These are phyloP conservation scores for Lotmaria passim DNA, from an alignment of 208 protist genomes.

Conservation along the genomic window DNA sequence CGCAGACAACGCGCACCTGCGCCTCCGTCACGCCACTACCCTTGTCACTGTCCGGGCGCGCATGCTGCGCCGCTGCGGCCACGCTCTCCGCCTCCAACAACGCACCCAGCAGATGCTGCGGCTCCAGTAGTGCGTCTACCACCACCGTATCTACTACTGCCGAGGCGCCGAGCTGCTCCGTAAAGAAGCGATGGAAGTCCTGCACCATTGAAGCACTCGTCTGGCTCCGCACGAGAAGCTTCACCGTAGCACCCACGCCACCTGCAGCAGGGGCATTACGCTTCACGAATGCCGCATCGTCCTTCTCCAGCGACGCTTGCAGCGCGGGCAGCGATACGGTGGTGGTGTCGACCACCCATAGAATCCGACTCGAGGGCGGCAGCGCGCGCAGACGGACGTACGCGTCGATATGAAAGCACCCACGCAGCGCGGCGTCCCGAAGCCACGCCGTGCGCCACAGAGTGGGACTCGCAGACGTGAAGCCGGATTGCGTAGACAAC, in stretches of 20 bases:
- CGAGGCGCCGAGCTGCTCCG: neutral
- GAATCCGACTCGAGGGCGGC: neutral
- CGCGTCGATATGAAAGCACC: constrained; percentile 45
- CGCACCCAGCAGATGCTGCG: constrained; percentile 50
- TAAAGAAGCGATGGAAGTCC: neutral
- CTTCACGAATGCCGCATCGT: too few relatives aligned
- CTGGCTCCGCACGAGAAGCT: constrained; percentile 8
- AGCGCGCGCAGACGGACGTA: constrained; percentile 47
- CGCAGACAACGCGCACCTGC: constrained; percentile 34
- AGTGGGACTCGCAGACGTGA: constrained; percentile 20
- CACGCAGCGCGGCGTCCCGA: constrained; percentile 17
- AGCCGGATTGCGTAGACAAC: constrained; percentile 15
- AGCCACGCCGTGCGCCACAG: constrained; percentile 19
- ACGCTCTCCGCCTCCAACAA: constrained; percentile 27
- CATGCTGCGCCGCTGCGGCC: neutral
- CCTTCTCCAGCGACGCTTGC: too few relatives aligned
- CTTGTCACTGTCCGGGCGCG: neutral
- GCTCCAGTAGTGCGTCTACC: constrained; percentile 45
- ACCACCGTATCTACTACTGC: constrained; percentile 23
- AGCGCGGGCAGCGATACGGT: constrained; percentile 20
- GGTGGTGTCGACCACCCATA: constrained; percentile 51
- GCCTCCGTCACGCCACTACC: neutral
- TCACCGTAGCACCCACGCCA: neutral
- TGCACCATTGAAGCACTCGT: neutral
- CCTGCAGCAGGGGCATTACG: neutral